Evolutionary conservation across 192 early-diverging fungal species (phyloP).

Genomic region (Umbelopsis sp.): DNA sequence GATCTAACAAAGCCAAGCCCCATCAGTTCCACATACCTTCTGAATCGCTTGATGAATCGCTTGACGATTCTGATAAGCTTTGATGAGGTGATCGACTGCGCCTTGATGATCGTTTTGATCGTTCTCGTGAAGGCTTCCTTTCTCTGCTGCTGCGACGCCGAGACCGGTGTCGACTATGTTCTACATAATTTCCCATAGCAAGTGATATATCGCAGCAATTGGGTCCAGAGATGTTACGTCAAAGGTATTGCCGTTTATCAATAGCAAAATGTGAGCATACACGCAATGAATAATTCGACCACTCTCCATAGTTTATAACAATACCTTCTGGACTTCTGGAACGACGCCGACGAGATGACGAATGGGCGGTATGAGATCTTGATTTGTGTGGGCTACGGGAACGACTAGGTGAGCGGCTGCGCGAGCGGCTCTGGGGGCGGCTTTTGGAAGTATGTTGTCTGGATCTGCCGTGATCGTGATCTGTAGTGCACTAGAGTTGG

Average conservation of each 20-base stretch:
- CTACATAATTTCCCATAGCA: too few species aligned
- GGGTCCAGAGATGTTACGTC: not conserved
- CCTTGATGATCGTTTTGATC: not conserved
- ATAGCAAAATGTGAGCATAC: not conserved
- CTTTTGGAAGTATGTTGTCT: not conserved
- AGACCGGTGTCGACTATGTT: too few species aligned
- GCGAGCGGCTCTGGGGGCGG: not conserved
- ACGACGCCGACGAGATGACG: not conserved
- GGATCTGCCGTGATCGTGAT: not conserved
- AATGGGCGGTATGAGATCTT: too few species aligned
- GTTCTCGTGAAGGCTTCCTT: not conserved
- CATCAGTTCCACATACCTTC: not conserved
- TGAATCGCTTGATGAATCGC: not conserved
- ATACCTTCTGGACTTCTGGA: slow-evolving; percentile 1
- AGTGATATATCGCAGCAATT: not conserved
- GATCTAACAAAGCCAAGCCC: not conserved
- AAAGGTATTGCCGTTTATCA: not conserved
- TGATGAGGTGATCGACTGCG: not conserved
- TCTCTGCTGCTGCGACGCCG: too few species aligned
- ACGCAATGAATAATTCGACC: not conserved
- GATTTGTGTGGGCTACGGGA: too few species aligned
- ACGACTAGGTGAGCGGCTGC: not conserved
- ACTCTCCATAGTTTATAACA: not conserved
- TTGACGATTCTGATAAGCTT: not conserved
- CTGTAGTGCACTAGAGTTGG: not conserved